These are phyloP conservation scores for Lentinula sp. DNA, from an alignment of 768 basidiomycete species.

Conservation along the genomic window DNA sequence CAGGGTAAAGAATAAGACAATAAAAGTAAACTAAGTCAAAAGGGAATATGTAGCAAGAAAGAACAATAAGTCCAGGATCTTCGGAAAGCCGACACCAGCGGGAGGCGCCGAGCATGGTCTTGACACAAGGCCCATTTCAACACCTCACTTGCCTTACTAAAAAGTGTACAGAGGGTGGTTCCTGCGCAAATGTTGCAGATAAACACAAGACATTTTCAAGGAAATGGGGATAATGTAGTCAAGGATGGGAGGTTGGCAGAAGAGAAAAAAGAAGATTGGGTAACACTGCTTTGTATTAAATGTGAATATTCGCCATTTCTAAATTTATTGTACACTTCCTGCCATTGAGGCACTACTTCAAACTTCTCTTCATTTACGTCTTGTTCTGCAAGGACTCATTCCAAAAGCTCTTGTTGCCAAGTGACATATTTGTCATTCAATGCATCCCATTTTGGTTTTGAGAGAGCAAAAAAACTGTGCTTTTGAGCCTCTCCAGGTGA, in stretches of 20 bases:
- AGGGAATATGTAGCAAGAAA: too few relatives aligned
- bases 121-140: too few relatives aligned
- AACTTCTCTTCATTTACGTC: constrained; percentile 20
- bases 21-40: too few relatives aligned
- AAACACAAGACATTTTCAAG: constrained; percentile 63
- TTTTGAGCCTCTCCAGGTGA: constrained; percentile 52
- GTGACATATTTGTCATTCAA: constrained; percentile 66
- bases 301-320: not conserved
- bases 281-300: not conserved
- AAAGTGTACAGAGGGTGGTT: constrained; percentile 63
- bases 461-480: constrained; percentile 53
- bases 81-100: too few relatives aligned
- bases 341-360: constrained; percentile 10
- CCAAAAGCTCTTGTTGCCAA: constrained; percentile 50
- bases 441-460: constrained; percentile 56
- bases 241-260: not conserved
- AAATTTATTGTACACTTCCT: not conserved
- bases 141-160: constrained; percentile 42
- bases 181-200: constrained; percentile 63
- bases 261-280: not conserved
- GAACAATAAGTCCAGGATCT: too few relatives aligned
- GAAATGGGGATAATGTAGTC: constrained; percentile 17
- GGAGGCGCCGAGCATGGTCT: too few relatives aligned
- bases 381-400: constrained; percentile 24
- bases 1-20: too few relatives aligned